Base-by-base conservation (phyloP, 2,329 filamentous ascomycete species). In the Huntiella bhutanensis region DNA sequence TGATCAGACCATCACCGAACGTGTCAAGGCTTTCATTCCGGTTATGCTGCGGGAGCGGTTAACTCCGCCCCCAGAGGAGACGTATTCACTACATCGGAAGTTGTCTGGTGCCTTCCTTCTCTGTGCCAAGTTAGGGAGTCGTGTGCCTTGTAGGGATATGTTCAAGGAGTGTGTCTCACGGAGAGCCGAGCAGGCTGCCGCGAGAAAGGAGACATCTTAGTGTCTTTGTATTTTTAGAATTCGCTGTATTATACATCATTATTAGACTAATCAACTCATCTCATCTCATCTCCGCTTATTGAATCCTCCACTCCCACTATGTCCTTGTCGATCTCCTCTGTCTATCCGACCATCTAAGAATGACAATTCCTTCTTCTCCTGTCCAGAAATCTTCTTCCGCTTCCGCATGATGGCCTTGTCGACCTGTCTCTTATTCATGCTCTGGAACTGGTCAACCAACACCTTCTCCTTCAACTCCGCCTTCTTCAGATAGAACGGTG, bases 1-100 rank as follows among this genome's bases (percentile, higher is more conserved):
- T 50, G 77, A 88, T 56, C 91, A 98, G 67, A 98, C 88, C 1
- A 96, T 98, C 54, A 98, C 91, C 1, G 87, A 96, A 57, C 73
- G 92, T 39, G 88, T 98, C 48, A 78, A 87, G 56, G 73, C 69
- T 3, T 70, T 93, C 45, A 96, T 98, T 53, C 91, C 91, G 12
- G 67, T 93, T 45, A 98, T 98, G 91, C 70, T 98, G 41, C 74
- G 75, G 48, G 91, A 98, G 66, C 67, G 91, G 33, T 64, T 98
- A 15, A 77, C 84, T 12, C 88, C 91, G 17, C 91, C 92, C 17
- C 91, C 91, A 0, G 92, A 98, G 64, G 91, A 98, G 68, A 98
- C 91, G 45, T 98, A 98, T 58, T 88, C 81, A 59, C 63, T 98
- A 56, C 91, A 98, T 62, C 75, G 91, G 51, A 98, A 98, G 65